Conservation (phyloP, 2,329 filamentous ascomycete species). For the Elsinoe necatrix region DNA sequence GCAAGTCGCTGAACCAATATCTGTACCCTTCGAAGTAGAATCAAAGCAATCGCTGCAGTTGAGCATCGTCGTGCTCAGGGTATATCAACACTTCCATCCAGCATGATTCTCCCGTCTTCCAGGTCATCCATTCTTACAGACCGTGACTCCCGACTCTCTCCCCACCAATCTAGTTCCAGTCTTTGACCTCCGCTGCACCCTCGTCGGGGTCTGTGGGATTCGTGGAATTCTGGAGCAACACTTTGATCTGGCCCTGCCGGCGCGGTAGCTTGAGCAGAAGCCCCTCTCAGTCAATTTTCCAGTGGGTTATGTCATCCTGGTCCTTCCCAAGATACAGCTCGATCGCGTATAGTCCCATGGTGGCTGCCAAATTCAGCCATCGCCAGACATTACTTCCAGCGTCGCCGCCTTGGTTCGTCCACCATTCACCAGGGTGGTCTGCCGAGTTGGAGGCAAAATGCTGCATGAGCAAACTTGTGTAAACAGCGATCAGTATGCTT, state of each 20-base stretch:
- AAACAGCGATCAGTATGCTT: slow-evolving; percentile 88
- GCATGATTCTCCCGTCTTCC: slow-evolving; percentile 3
- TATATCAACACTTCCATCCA: slow-evolving; percentile 11
- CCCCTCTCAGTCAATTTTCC: slow-evolving; percentile 76
- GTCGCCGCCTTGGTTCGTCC: slow-evolving; percentile 77
- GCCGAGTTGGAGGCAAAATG: slow-evolving; percentile 72
- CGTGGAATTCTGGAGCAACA: no score
- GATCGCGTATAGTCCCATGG: slow-evolving; percentile 81
- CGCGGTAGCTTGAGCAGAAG: neutral
- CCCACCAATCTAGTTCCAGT: neutral
- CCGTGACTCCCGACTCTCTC: neutral
- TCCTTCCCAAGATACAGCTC: slow-evolving; percentile 82
- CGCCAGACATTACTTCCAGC: slow-evolving; percentile 79
- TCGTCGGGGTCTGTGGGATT: no score
- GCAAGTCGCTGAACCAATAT: slow-evolving; percentile 2
- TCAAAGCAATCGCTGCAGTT: neutral
- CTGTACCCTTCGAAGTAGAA: neutral
- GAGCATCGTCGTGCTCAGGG: slow-evolving; percentile 8
- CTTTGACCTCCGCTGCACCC: neutral
- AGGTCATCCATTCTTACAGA: neutral
- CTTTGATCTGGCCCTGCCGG: no score
- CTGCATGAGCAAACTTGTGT: slow-evolving; percentile 89
- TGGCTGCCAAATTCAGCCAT: slow-evolving; percentile 85
- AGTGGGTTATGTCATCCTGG: slow-evolving; percentile 74
- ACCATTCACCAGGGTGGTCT: slow-evolving; percentile 57